Percentiles rank a stretch among this genome's conserved stretches.
phyloP scores from a whole-genome alignment of 306 rosid species.

The Inga leiocalycina region DNA sequence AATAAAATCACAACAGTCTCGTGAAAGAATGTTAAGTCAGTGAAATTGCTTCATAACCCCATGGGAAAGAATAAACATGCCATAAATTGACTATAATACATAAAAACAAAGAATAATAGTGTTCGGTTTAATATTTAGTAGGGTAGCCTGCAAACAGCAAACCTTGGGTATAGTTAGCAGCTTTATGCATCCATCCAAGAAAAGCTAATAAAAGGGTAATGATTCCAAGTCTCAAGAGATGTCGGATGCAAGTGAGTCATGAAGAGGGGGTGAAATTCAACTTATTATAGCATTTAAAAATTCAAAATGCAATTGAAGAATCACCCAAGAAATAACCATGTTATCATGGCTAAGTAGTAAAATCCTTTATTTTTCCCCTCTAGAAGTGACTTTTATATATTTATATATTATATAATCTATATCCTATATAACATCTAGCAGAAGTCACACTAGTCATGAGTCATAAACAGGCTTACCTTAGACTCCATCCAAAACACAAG shows the following conservation, averaged over 20 bases:
- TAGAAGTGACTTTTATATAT: not conserved
- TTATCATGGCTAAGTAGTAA: not conserved
- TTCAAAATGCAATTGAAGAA: slow-evolving; percentile 15
- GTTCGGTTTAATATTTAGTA: not conserved
- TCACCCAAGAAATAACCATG: not conserved
- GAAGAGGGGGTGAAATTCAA: not conserved
- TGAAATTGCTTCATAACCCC: not conserved
- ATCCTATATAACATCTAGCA: not conserved
- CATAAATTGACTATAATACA: not conserved
- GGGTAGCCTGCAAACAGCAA: slow-evolving; percentile 9
- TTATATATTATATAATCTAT: no score
- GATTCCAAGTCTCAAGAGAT: slow-evolving; percentile 15
- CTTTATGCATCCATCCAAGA: slow-evolving; percentile 6
- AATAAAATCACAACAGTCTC: not conserved
- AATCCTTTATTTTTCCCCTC: not conserved
- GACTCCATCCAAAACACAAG: not conserved
- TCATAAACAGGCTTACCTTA: not conserved
- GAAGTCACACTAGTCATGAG: not conserved
- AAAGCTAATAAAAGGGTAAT: not conserved
- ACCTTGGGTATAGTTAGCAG: slow-evolving; percentile 9
- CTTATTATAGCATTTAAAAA: slow-evolving; percentile 13
- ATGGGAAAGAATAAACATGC: not conserved
- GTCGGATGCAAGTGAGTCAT: not conserved
- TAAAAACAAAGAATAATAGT: not conserved
- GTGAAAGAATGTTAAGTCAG: not conserved